A percentile compares a stretch with the other conserved stretches of the same genome.
These are phyloP conservation scores for Lumnitzera littorea DNA, from an alignment of 345 rosid genomes.

Conservation along the genomic window DNA sequence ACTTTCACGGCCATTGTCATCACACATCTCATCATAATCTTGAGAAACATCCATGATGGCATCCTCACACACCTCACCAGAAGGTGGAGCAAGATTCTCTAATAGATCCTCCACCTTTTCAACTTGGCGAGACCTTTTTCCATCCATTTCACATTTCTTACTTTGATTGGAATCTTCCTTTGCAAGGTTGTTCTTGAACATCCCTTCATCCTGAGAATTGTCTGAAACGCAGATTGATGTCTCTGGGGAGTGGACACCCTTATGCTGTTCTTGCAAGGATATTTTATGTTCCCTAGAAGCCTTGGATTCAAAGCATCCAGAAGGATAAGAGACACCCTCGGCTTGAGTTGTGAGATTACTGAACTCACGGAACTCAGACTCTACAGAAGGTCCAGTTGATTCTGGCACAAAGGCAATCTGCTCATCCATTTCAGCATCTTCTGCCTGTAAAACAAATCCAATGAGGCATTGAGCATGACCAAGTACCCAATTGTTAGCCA, in stretches of 20 bases:
- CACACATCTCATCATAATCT: conserved; percentile 12
- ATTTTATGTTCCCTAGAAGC: conserved; percentile 53
- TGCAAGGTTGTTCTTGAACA: conserved; percentile 29
- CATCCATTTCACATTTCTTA: conserved; percentile 17
- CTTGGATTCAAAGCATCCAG: conserved; percentile 30
- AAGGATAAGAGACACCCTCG: conserved; percentile 18
- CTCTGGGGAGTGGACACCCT: conserved; percentile 25
- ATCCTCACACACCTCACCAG: conserved; percentile 23
- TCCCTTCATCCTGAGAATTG: conserved; percentile 56
- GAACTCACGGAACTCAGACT: conserved; percentile 37
- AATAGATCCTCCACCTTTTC: conserved; percentile 16
- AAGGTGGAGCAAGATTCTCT: conserved; percentile 11
- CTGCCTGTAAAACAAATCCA: conserved; percentile 26
- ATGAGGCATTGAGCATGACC: too few relatives aligned
- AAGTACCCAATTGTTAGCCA: too few relatives aligned
- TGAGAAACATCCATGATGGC: conserved; percentile 14
- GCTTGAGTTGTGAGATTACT: conserved; percentile 30
- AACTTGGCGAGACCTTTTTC: conserved; percentile 16
- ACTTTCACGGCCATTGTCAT: conserved; percentile 10
- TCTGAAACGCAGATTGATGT: conserved; percentile 30
- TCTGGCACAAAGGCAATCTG: conserved; percentile 44
- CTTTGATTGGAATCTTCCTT: conserved; percentile 9
- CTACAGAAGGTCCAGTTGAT: conserved; percentile 35
- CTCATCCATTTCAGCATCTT: conserved; percentile 39
- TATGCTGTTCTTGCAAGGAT: conserved; percentile 30